Evolutionary conservation across 2,329 filamentous ascomycete species (phyloP).

Genomic region (Neoarthrinium moseri): DNA sequence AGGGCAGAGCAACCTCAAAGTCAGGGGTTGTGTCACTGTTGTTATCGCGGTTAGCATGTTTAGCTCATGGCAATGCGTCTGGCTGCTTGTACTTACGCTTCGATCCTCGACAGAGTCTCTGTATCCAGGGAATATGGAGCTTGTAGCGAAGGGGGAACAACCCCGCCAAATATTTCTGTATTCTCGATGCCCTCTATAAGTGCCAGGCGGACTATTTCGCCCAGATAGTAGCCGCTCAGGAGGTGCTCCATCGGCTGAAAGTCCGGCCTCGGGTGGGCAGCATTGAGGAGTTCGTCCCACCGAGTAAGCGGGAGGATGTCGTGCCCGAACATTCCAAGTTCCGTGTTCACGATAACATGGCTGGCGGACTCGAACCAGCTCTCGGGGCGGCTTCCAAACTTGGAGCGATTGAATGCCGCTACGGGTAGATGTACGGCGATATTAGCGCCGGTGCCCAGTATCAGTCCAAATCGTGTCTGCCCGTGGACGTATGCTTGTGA

Average conservation of each 20-base stretch:
- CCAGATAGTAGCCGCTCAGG: constrained; percentile 65
- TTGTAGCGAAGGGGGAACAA: constrained; percentile 52
- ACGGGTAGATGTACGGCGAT: constrained; percentile 64
- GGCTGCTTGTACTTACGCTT: constrained; percentile 44
- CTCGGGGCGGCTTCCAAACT: constrained; percentile 55
- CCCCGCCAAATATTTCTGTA: constrained; percentile 54
- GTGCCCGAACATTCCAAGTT: constrained; percentile 65
- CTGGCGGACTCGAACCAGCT: constrained; percentile 57
- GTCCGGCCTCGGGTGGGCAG: constrained; percentile 43
- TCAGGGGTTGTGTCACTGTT: constrained; percentile 43
- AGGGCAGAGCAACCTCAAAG: constrained; percentile 40
- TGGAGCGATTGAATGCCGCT: constrained; percentile 49
- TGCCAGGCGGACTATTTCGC: constrained; percentile 60
- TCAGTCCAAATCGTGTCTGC: constrained; percentile 61
- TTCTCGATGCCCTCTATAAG: constrained; percentile 58
- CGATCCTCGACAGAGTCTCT: constrained; percentile 56
- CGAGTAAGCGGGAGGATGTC: constrained; percentile 57
- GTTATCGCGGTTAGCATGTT: constrained; percentile 4
- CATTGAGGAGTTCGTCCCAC: constrained; percentile 57
- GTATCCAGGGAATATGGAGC: constrained; percentile 59
- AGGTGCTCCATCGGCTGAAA: constrained; percentile 44
- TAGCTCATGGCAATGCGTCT: constrained; percentile 9
- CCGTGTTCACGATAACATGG: constrained; percentile 66
- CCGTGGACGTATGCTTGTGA: constrained; percentile 61
- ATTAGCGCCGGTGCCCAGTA: constrained; percentile 67